Base-by-base conservation (phyloP, 164 flowering plant species). In the Cinnamomum chago region DNA sequence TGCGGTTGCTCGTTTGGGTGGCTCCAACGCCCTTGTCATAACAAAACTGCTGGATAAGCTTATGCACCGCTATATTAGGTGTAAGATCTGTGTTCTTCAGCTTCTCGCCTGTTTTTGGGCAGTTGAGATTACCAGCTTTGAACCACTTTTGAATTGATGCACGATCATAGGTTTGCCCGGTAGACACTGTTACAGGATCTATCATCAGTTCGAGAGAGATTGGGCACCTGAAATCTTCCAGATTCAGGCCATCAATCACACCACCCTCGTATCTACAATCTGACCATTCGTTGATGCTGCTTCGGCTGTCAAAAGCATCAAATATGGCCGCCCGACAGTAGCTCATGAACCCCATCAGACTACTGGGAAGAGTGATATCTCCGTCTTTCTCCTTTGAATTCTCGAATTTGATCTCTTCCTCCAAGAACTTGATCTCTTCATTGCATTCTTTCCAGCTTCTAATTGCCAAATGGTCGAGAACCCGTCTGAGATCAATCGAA, bases 91-190 rank as follows among this genome's bases (percentile, higher is more conserved):
- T 79, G 76, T n/a, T 85, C 0, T 17, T 23, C 0, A 95, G 86
- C 82, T 40, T 86, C 84, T 86, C 84, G 5, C 99, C 97, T 0
- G 99, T 95, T 68, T 87, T 93, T 28, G 99, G 99, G 69, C 99
- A 95, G 22, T 67, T 85, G 15, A 70, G 47, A 33, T 91, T 87
- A 24, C 97, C 99, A 0, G 92, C 70, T 2, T 81, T 79, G 55
- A 95, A 73, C 97, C 98, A 94, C 77, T 85, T 90, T 35, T 72
- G 76, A 20, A 94, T 94, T 5, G 97, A 92, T 30, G 75, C 58
- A 0, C 97, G 92, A 76, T 94, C 98, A 58, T 90, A 94, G 0
- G 95, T 91, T 58, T 92, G 97, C 3, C 98, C 98, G 0, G 97
- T 88, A 5, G 85, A 73, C 3, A 90, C 69, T 1, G 90, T 88